Conservation (phyloP, 73 alveolate species). For the Stentor coeruleus region DNA sequence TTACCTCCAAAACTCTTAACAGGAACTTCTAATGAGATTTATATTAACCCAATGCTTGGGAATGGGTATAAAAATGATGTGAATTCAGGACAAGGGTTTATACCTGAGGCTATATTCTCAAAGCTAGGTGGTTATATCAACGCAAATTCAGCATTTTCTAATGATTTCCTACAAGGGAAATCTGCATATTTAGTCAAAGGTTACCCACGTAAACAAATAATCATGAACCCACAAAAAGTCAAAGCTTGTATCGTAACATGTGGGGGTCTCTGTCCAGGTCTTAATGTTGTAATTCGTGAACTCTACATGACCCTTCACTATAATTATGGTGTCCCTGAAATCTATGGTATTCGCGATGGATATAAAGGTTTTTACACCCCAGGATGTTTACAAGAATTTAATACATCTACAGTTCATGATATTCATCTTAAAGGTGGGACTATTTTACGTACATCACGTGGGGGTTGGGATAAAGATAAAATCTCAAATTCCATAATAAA, state of each 20-base stretch:
- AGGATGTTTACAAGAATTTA: constrained; percentile 51
- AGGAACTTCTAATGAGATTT: constrained; percentile 19
- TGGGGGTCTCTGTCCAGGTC: constrained; percentile 99
- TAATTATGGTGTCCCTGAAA: constrained; percentile 82
- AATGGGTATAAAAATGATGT: constrained; percentile 3
- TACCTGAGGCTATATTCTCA: constrained; percentile 7
- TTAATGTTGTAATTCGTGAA: constrained; percentile 96
- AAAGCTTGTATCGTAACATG: constrained; percentile 98
- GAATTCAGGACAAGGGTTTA: not conserved
- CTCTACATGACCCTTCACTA: constrained; percentile 89
- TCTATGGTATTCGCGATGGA: constrained; percentile 90
- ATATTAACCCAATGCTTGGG: constrained; percentile 11
- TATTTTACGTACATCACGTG: constrained; percentile 86
- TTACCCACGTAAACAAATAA: not conserved
- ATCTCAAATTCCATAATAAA: constrained; percentile 59
- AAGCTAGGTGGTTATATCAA: not conserved
- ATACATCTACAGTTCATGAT: constrained; percentile 59
- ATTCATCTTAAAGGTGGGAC: constrained; percentile 92
- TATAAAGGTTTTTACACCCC: constrained; percentile 48
- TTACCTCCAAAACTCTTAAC: not conserved
- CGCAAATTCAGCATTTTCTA: not conserved
- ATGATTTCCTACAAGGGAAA: not conserved
- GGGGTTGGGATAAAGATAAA: constrained; percentile 82
- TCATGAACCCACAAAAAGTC: constrained; percentile 81
- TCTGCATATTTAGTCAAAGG: not conserved